Evolutionary conservation across 2,329 filamentous ascomycete species (phyloP).

Genomic region (Trichophyton verrucosum): DNA sequence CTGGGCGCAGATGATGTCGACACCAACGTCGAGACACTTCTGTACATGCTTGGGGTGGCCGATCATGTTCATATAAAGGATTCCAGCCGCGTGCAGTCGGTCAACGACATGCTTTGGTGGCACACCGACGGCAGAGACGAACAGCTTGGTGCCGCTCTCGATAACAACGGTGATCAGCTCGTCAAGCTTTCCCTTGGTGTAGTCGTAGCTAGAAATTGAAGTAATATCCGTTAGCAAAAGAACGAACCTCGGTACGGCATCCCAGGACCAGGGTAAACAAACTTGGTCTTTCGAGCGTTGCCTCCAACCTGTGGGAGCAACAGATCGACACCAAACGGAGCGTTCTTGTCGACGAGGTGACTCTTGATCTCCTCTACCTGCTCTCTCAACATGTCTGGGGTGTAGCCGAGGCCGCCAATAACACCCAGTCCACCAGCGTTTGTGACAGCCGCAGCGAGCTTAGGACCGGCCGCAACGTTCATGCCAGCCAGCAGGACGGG

Average conservation of each 20-base stretch:
- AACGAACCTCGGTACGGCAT: background rate
- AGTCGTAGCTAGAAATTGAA: slow-evolving; percentile 64
- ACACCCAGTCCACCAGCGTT: slow-evolving; percentile 95
- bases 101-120: slow-evolving; percentile 83
- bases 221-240: slow-evolving; percentile 7
- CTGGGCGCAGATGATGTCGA: slow-evolving; percentile 96
- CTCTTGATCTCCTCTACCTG: slow-evolving; percentile 91
- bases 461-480: slow-evolving; percentile 96
- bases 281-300: slow-evolving; percentile 89
- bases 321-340: slow-evolving; percentile 88
- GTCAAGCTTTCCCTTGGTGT: slow-evolving; percentile 96
- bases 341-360: slow-evolving; percentile 77
- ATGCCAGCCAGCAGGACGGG: slow-evolving; percentile 92
- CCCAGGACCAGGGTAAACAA: slow-evolving; percentile 11
- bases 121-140: slow-evolving; percentile 92
- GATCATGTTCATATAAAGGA: slow-evolving; percentile 99
- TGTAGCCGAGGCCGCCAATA: slow-evolving; percentile 84
- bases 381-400: slow-evolving; percentile 90
- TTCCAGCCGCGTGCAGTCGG: slow-evolving; percentile 70
- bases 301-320: slow-evolving; percentile 90
- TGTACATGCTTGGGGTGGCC: slow-evolving; percentile 98
- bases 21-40: slow-evolving; percentile 85
- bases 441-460: slow-evolving; percentile 89
- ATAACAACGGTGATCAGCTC: slow-evolving; percentile 88
- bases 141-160: slow-evolving; percentile 77